Conservation (phyloP, 75 land plant genomes). For the Isoetes taiwanensis region DNA sequence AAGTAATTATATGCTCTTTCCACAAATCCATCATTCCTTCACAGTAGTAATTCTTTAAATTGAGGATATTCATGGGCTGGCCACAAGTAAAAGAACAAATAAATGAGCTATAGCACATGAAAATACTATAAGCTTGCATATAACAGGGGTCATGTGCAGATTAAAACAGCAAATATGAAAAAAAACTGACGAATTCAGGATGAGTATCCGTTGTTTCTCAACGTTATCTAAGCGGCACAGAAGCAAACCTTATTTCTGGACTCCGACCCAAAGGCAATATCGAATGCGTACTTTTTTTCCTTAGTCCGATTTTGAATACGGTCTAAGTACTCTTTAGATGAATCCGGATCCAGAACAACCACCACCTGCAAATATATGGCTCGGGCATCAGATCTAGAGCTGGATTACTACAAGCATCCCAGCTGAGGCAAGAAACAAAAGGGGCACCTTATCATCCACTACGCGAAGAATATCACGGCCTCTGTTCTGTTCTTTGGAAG, state of each 20-base stretch:
- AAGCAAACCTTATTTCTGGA: slow-evolving; percentile 44
- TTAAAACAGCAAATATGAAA: neutral
- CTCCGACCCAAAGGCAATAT: slow-evolving; percentile 60
- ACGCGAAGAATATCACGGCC: slow-evolving; percentile 56
- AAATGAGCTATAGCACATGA: neutral
- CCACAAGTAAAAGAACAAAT: slow-evolving; percentile 1
- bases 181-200: neutral
- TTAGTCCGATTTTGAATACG: slow-evolving; percentile 68
- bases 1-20: neutral
- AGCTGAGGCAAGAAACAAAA: neutral
- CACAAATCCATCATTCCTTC: too few relatives aligned
- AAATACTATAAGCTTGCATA: neutral
- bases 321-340: slow-evolving; percentile 65
- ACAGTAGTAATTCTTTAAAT: too few relatives aligned
- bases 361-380: slow-evolving; percentile 35
- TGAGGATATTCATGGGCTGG: too few relatives aligned
- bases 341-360: slow-evolving; percentile 66
- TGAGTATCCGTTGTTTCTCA: too few relatives aligned
- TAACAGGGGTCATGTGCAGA: neutral
- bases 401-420: neutral
- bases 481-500: slow-evolving; percentile 25
- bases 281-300: slow-evolving; percentile 61
- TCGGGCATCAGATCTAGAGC: neutral
- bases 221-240: neutral
- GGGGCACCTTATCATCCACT: slow-evolving; percentile 47